Evolutionary conservation across 2,329 filamentous ascomycete genomes (phyloP), one percentile per base, ranked within the genome.

Genomic region (Pseudogymnoascus sp.): DNA sequence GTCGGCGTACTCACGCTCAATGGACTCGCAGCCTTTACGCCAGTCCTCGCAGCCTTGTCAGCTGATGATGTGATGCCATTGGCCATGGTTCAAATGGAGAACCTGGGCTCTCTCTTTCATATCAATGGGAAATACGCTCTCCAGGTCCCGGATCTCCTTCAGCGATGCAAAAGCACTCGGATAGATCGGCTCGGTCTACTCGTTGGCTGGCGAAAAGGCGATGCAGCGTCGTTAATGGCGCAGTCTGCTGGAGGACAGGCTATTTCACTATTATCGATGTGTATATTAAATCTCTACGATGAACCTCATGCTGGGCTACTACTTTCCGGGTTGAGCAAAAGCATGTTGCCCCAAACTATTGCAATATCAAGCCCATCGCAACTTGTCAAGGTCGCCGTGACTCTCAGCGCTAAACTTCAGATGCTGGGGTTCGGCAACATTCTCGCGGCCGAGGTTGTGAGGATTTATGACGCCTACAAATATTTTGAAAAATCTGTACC

Each of bases 51-150:
- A 29, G 59, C 46, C 33, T 42, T 68, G 15, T 68, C 66, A 0
- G 66, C 66, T 17, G 66, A 68, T 44, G 53, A 68, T 38, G 62
- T 68, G 10, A 23, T 26, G 10, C 66, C 66, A 4, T 42, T 62
- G n/a, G 62, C 65, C 15, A 59, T 68, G 46, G 6, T 68, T 19
- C 66, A 68, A 35, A 62, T 68, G 64, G 64, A 67, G 21, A 64
- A 65, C 3, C 13, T 68, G 23, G 66, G 66, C 2, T 64, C 62
- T 13, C 37, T 61, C 3, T 60, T 68, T 50, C 64, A 56, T 15
- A 61, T 63, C 38, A 68, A 50, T 46, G 66, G 66, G 5, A 10
- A 62, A 33, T 53, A 64, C 26, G 64, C 65, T 6, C 44, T 46
- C 17, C 50, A 61, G 7, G 60, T 67, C 11, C 64, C 66, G 15